phyloP scores from a whole-genome alignment of 2,329 filamentous ascomycete species.

The Apiospora hydei region DNA sequence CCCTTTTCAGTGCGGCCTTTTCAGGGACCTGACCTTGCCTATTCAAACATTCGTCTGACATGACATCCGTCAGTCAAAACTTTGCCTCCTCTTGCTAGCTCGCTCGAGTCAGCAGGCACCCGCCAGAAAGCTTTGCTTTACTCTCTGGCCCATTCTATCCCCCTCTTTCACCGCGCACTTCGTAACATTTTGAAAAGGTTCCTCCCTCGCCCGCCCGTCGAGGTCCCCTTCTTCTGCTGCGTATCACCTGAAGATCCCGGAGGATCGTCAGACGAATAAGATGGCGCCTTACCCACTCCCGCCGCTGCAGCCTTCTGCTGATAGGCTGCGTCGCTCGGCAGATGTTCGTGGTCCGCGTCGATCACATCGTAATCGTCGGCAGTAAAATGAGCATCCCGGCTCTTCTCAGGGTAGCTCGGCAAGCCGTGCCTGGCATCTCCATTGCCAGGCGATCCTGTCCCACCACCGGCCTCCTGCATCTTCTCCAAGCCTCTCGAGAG shows the following conservation, averaged over 20 bases:
- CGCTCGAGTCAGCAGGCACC: neutral
- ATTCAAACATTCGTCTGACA: conserved; percentile 14
- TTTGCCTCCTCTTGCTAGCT: conserved; percentile 2
- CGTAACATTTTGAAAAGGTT: conserved; percentile 26
- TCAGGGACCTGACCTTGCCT: neutral
- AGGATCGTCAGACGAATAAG: conserved; percentile 26
- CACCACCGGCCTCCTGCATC: conserved; percentile 45
- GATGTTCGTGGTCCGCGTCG: conserved; percentile 37
- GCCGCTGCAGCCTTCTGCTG: neutral
- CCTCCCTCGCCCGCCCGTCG: conserved; percentile 14
- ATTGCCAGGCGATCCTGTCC: conserved; percentile 17
- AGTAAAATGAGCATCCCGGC: conserved; percentile 3
- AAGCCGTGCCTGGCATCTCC: conserved; percentile 25
- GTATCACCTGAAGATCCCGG: conserved; percentile 6
- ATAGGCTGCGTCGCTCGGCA: conserved; percentile 24
- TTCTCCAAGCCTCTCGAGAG: conserved; percentile 55
- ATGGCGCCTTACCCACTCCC: conserved; percentile 25
- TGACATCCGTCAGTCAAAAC: conserved; percentile 11
- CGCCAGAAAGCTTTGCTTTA: neutral
- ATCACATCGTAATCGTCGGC: conserved; percentile 36
- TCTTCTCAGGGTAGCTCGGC: conserved; percentile 29
- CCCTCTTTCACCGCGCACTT: conserved; percentile 22
- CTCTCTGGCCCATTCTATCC: neutral
- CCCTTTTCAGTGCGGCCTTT: neutral
- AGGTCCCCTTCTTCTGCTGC: conserved; percentile 14